Percentiles rank a stretch among this genome's conserved stretches.
phyloP scores from a whole-genome alignment of 441 rosid genomes.

The Kokia cookei region DNA sequence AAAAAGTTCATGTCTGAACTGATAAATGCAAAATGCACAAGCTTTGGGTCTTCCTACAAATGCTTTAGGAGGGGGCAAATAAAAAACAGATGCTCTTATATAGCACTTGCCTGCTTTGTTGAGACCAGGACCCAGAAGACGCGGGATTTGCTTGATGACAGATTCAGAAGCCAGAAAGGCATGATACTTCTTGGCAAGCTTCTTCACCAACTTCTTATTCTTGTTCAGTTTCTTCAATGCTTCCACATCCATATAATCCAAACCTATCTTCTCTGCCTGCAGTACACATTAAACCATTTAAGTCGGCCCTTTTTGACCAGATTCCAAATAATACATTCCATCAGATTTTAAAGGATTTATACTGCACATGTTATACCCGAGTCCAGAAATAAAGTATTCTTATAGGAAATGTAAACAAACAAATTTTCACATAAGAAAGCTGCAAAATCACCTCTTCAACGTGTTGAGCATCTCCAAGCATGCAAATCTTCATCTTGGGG shows the following conservation, averaged over 20 bases:
- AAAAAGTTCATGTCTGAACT: not conserved
- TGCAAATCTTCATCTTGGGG: constrained; percentile 94
- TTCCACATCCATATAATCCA: constrained; percentile 93
- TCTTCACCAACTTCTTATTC: constrained; percentile 95
- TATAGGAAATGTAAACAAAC: not conserved
- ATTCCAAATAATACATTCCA: no score
- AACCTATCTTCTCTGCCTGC: constrained; percentile 72
- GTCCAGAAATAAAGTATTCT: not conserved
- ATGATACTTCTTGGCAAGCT: constrained; percentile 90
- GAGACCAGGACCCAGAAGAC: constrained; percentile 96
- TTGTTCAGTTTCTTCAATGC: constrained; percentile 89
- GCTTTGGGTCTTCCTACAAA: not conserved
- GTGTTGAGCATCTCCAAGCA: constrained; percentile 98
- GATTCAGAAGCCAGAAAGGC: constrained; percentile 96
- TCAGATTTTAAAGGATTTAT: no score
- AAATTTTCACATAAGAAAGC: not conserved
- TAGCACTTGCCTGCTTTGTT: constrained; percentile 95
- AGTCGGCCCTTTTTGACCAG: no score
- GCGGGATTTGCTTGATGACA: constrained; percentile 98
- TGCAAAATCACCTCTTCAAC: constrained; percentile 70
- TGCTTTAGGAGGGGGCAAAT: no score
- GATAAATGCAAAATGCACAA: not conserved
- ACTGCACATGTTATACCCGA: not conserved
- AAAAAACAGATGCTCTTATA: not conserved
- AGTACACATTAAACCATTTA: not conserved